phyloP scores from a whole-genome alignment of 2,329 filamentous ascomycete species.

The Neurospora sp. region DNA sequence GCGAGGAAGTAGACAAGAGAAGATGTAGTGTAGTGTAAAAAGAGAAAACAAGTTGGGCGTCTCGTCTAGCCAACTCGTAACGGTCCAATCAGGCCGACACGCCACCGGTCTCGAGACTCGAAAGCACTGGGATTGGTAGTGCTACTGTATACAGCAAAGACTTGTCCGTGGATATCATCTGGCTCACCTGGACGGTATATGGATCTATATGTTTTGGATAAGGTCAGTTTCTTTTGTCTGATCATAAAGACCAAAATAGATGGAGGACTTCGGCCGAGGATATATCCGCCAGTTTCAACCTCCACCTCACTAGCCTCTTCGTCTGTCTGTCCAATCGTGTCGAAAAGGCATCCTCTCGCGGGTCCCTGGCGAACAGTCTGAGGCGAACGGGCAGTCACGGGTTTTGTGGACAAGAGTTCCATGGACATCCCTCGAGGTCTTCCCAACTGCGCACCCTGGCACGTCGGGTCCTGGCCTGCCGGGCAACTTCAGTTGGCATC shows the following conservation, averaged over 20 bases:
- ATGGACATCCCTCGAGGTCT: neutral
- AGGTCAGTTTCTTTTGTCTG: neutral
- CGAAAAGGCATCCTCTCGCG: neutral
- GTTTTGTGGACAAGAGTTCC: neutral
- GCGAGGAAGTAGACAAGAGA: neutral
- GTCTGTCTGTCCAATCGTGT: slow-evolving; percentile 7
- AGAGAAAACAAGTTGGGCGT: neutral
- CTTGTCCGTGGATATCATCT: neutral
- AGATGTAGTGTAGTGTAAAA: neutral
- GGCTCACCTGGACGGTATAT: neutral
- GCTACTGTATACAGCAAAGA: neutral
- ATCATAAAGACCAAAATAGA: neutral
- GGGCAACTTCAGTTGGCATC: neutral
- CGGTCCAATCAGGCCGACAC: slow-evolving; percentile 9
- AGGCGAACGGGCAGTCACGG: neutral
- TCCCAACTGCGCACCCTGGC: neutral
- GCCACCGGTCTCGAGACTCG: slow-evolving; percentile 1
- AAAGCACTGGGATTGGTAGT: neutral
- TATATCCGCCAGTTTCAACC: neutral
- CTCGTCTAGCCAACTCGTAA: neutral
- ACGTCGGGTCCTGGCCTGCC: neutral
- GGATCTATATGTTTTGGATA: neutral
- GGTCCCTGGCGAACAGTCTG: neutral
- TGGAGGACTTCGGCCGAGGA: neutral
- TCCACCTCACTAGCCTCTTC: slow-evolving; percentile 5